Base-by-base conservation (phyloP, 169 alveolate species). In the Plasmodium yoelii region DNA sequence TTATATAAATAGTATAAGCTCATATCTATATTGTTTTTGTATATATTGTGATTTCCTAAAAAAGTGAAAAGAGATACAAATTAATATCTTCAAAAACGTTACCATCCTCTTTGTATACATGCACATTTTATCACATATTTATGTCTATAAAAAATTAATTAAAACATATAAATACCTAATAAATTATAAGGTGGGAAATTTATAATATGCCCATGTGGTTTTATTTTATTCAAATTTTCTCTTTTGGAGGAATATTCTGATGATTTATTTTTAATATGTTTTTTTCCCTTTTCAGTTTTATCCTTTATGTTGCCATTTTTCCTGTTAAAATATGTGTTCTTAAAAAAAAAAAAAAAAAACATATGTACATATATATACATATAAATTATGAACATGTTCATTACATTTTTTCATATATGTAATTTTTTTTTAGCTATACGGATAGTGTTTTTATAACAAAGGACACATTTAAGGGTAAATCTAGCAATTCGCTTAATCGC, bases 271-370 rank as follows among this genome's bases (percentile, higher is more conserved):
- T 80, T 80, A 24, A 28, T 80, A 63, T 65, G 65, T 47, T 80
- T 80, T 67, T 80, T 80, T 26, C 82, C 90, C 53, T 80, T 80
- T 24, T 80, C 82, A 60, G 53, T 80, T 28, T 65, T 80, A 24
- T 65, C 90, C 60, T 80, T 80, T 47, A 65, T 19, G 22, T 28
- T 63, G 8, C 12, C 34, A 42, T 65, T 65, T 59, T 80, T 80
- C 59, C 80, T 64, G 61, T 80, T 80, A 57, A 65, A 39, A 49
- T 46, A 80, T n/a, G 42, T 63, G 47, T 80, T 51, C 90, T 80
- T 65, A 53, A 53, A 22, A 53, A 8, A 65, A 51, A 24, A 72
- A 46, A 59, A 59, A 49, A 46, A 60, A 44, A 61, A n/a, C n/a
- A n/a, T n/a, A n/a, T n/a, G n/a, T 34, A 24, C 49, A 42, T 55